These are phyloP conservation scores for Aspergillus thermomutatus DNA, from an alignment of 2,329 filamentous ascomycete genomes.

Conservation along the genomic window DNA sequence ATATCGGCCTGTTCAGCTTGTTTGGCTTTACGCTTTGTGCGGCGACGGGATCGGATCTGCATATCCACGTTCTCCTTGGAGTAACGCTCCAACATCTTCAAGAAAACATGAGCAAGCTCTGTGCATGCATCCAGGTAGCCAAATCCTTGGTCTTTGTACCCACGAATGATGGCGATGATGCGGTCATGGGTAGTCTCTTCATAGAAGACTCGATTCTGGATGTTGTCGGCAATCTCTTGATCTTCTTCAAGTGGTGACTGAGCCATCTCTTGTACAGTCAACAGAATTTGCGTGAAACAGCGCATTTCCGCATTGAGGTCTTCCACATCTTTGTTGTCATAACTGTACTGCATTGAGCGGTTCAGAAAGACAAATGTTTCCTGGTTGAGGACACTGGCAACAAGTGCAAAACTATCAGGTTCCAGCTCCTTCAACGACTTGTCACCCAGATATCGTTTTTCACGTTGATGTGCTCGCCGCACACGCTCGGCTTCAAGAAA, in stretches of 20 bases:
- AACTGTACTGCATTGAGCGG: constrained; percentile 71
- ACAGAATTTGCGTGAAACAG: constrained; percentile 89
- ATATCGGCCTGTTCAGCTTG: constrained; percentile 37
- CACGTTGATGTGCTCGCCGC: constrained; percentile 60
- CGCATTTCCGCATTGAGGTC: constrained; percentile 85
- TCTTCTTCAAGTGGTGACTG: constrained; percentile 84
- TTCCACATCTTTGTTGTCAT: constrained; percentile 82
- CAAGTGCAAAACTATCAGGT: constrained; percentile 75
- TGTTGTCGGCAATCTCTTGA: constrained; percentile 96
- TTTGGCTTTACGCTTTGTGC: constrained; percentile 68
- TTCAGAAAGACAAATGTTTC: constrained; percentile 91
- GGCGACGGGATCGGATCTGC: constrained; percentile 79
- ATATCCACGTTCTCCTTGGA: constrained; percentile 93
- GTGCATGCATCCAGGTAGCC: constrained; percentile 90
- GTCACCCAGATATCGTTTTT: constrained; percentile 49
- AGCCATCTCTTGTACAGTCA: constrained; percentile 90
- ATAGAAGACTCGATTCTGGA: constrained; percentile 95
- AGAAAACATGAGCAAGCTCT: constrained; percentile 84
- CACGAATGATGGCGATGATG: constrained; percentile 72
- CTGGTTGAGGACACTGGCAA: constrained; percentile 87
- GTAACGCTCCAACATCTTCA: constrained; percentile 87
- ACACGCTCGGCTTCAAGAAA: constrained; percentile 82
- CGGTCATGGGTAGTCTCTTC: constrained; percentile 92
- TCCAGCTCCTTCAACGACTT: constrained; percentile 53
- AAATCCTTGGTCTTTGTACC: constrained; percentile 92